Evolutionary conservation across 2,329 filamentous ascomycete species (phyloP).

Genomic region (Coniochaeta hoffmannii): DNA sequence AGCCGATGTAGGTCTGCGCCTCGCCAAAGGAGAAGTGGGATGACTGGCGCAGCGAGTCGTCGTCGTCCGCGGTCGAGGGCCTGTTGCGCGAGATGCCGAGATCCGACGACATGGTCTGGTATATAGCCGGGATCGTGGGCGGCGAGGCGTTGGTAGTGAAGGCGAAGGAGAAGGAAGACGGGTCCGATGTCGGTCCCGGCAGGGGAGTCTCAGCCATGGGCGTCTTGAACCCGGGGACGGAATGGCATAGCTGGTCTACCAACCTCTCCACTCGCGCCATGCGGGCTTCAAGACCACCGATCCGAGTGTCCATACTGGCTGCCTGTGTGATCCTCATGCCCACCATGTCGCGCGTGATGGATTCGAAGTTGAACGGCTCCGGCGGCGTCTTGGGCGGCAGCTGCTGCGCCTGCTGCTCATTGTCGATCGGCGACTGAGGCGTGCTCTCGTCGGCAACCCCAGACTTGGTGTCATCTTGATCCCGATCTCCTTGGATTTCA

Average conservation of each 20-base stretch:
- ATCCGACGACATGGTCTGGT: slow-evolving; percentile 18
- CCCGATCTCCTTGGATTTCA: background rate
- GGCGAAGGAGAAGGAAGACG: slow-evolving; percentile 11
- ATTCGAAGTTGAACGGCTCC: slow-evolving; percentile 49
- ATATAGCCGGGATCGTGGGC: slow-evolving; percentile 22
- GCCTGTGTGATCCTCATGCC: slow-evolving; percentile 53
- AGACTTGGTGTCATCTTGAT: slow-evolving; percentile 14
- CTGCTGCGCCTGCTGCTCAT: background rate
- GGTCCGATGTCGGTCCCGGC: slow-evolving; percentile 16
- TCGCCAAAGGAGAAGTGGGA: slow-evolving; percentile 39
- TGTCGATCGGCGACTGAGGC: slow-evolving; percentile 23
- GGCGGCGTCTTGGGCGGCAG: slow-evolving; percentile 28
- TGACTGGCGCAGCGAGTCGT: background rate
- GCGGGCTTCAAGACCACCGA: slow-evolving; percentile 42
- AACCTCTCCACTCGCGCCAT: slow-evolving; percentile 46
- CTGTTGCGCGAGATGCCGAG: slow-evolving; percentile 19
- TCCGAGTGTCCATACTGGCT: slow-evolving; percentile 44
- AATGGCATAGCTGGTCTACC: slow-evolving; percentile 41
- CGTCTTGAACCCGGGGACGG: slow-evolving; percentile 30
- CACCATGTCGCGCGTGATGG: slow-evolving; percentile 39
- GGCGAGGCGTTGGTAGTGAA: slow-evolving; percentile 16
- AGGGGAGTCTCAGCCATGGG: slow-evolving; percentile 21
- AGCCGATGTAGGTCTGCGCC: slow-evolving; percentile 35
- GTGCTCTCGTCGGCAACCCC: slow-evolving; percentile 21
- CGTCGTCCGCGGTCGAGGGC: background rate